These are phyloP conservation scores for Luffa acutangula DNA, from an alignment of 306 rosid genomes.

Conservation along the genomic window DNA sequence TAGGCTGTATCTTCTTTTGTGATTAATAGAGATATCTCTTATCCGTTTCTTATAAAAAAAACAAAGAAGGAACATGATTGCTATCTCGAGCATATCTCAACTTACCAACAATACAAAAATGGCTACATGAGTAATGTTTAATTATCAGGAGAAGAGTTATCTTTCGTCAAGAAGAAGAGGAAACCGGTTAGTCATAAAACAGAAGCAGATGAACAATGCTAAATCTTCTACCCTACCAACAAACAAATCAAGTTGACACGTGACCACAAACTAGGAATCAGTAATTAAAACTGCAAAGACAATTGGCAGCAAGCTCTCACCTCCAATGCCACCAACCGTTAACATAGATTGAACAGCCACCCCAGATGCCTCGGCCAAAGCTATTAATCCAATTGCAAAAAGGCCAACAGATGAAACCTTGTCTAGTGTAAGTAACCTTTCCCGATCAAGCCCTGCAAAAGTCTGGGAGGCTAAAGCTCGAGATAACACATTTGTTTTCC, in stretches of 20 bases:
- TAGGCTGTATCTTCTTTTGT: too few relatives aligned
- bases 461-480: conserved; percentile 34
- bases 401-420: conserved; percentile 72
- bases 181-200: background rate
- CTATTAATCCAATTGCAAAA: conserved; percentile 70
- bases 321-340: conserved; percentile 96
- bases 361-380: conserved; percentile 92
- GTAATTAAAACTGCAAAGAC: background rate
- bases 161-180: too few relatives aligned
- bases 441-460: conserved; percentile 50
- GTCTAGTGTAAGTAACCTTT: conserved; percentile 57
- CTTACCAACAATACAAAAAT: background rate
- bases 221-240: background rate
- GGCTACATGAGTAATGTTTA: background rate
- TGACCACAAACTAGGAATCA: background rate
- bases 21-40: too few relatives aligned
- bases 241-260: background rate
- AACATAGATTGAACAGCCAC: conserved; percentile 83
- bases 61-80: background rate
- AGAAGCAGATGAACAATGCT: background rate
- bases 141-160: background rate
- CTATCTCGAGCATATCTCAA: background rate
- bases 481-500: conserved; percentile 59
- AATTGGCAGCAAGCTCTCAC: conserved; percentile 22
- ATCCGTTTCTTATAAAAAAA: too few relatives aligned